These are phyloP conservation scores for Sclerotinia glacialis DNA, from an alignment of 2,329 filamentous ascomycete genomes.

Conservation along the genomic window DNA sequence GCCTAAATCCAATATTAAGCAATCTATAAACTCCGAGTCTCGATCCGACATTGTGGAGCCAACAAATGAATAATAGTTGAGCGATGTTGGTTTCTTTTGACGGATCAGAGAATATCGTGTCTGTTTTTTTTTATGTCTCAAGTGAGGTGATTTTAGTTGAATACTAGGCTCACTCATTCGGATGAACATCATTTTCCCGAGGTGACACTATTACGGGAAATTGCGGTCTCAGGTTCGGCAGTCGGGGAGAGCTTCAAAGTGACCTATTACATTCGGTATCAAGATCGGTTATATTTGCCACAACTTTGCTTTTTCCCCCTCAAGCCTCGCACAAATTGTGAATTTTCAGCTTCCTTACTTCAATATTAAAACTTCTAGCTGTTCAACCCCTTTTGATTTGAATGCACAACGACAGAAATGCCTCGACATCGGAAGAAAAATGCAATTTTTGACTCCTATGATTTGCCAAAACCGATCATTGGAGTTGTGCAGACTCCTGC, in stretches of 20 bases:
- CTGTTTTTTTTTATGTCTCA: neutral
- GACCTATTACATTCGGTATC: constrained; percentile 6
- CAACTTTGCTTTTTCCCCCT: constrained; percentile 12
- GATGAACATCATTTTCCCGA: neutral
- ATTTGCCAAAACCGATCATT: constrained; percentile 8
- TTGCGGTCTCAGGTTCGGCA: neutral
- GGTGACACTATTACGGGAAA: neutral
- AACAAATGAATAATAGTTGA: no score
- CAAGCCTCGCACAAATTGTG: constrained; percentile 9
- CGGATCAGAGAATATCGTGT: neutral
- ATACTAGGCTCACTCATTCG: neutral
- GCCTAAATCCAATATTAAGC: no score
- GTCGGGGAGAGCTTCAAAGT: neutral
- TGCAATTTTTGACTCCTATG: constrained; percentile 2
- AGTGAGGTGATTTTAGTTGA: neutral
- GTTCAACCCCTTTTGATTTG: neutral
- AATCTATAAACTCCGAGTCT: no score
- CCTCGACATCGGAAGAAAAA: neutral
- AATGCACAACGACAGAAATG: neutral
- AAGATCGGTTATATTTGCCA: constrained; percentile 9
- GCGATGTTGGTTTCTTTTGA: neutral
- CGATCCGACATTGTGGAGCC: no score
- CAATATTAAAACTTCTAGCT: neutral
- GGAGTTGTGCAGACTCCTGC: neutral
- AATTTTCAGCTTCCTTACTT: constrained; percentile 15